phyloP scores from a whole-genome alignment of 306 rosid species.

The Dalbergia cochinchinensis region DNA sequence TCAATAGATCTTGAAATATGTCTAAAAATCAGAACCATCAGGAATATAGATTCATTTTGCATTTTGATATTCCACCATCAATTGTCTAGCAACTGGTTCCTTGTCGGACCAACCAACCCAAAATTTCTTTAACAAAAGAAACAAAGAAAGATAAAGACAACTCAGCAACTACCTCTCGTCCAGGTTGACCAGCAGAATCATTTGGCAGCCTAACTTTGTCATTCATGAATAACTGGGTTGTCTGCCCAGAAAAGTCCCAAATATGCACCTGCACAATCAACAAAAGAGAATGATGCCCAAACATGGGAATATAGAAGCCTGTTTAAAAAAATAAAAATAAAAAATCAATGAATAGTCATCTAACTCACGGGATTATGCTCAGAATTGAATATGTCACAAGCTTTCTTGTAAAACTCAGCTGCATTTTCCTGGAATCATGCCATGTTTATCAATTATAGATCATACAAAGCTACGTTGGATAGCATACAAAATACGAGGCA shows the following conservation, averaged over 20 bases:
- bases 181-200: constrained; percentile 57
- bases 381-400: constrained; percentile 69
- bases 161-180: constrained; percentile 67
- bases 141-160: not conserved
- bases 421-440: constrained; percentile 74
- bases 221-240: constrained; percentile 67
- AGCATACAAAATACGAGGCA: constrained; percentile 26
- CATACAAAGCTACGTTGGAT: constrained; percentile 24
- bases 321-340: not conserved
- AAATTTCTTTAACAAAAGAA: constrained; percentile 14
- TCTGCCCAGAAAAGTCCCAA: constrained; percentile 97
- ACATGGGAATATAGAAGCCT: constrained; percentile 27
- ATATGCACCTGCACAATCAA: constrained; percentile 75
- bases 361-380: constrained; percentile 68
- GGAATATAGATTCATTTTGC: constrained; percentile 22
- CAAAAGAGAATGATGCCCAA: constrained; percentile 46
- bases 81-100: constrained; percentile 11
- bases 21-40: constrained; percentile 36
- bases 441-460: constrained; percentile 37
- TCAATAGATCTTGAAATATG: constrained; percentile 32
- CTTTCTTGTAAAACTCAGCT: constrained; percentile 65
- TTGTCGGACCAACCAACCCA: constrained; percentile 24
- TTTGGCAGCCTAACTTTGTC: constrained; percentile 52
- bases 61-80: constrained; percentile 20
- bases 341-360: constrained; percentile 36